Evolutionary conservation across 805 yeast genomes (phyloP).

Genomic region (Metahyphopichia silvanorum): DNA sequence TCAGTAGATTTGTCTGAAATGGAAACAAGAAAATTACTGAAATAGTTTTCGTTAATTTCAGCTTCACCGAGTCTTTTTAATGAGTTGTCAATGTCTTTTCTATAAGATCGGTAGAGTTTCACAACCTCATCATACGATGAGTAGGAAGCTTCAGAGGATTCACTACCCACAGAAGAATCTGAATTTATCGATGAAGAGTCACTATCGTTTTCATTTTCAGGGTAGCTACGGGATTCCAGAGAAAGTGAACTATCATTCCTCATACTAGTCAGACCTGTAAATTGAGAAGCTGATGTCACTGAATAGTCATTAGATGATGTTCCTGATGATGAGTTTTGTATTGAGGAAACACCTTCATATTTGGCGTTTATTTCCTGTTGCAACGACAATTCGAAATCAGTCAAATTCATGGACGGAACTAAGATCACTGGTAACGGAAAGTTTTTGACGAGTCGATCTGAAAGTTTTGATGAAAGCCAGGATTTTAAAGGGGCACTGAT

Average conservation of each 20-base stretch:
- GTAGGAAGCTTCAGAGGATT: conserved; percentile 29
- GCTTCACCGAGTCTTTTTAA: conserved; percentile 10
- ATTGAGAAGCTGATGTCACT: neutral
- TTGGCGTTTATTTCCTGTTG: conserved; percentile 26
- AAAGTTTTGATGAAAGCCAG: conserved; percentile 60
- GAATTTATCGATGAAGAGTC: conserved; percentile 14
- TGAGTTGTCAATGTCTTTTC: conserved; percentile 13
- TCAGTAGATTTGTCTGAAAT: conserved; percentile 33
- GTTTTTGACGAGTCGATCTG: conserved; percentile 62
- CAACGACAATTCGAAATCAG: conserved; percentile 45
- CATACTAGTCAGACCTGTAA: too few relatives aligned
- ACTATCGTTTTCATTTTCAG: too few relatives aligned
- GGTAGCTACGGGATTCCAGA: too few relatives aligned
- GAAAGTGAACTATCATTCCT: too few relatives aligned
- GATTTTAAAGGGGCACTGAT: conserved; percentile 51
- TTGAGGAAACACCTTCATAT: neutral
- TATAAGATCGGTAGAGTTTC: conserved; percentile 27
- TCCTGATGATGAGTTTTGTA: neutral
- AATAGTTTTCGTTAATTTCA: conserved; percentile 24
- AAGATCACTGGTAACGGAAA: conserved; percentile 66
- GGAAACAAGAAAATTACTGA: conserved; percentile 19
- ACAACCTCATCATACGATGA: conserved; percentile 39
- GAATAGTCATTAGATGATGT: conserved; percentile 2
- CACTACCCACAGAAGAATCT: conserved; percentile 14
- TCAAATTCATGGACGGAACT: conserved; percentile 60